Evolutionary conservation across 495 filamentous ascomycete genomes (phyloP).

Genomic region (Coniosporium apollinis): DNA sequence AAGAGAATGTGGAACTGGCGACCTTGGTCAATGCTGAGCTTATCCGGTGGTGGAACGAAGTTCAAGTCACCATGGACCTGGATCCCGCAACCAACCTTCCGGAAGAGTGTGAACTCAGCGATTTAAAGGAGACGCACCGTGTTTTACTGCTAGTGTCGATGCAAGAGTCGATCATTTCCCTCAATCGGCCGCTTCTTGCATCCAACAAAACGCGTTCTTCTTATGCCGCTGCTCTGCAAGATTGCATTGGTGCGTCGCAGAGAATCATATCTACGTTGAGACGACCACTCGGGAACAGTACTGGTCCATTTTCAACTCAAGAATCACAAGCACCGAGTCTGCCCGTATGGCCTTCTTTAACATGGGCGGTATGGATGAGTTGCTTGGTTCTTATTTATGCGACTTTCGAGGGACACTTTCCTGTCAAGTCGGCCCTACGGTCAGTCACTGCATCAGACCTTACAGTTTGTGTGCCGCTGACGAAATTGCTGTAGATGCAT

Average conservation of each 20-base stretch:
- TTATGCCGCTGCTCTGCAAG: slow-evolving; percentile 28
- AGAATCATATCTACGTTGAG: slow-evolving; percentile 22
- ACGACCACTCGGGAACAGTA: too few relatives aligned
- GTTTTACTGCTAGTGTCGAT: slow-evolving; percentile 23
- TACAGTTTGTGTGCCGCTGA: too few relatives aligned
- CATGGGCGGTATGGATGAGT: too few relatives aligned
- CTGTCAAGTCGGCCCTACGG: too few relatives aligned
- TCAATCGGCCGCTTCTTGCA: slow-evolving; percentile 29
- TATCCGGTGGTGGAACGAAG: slow-evolving; percentile 31
- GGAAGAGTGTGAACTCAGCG: not conserved
- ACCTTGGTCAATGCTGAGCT: slow-evolving; percentile 25
- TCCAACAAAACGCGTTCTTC: slow-evolving; percentile 21
- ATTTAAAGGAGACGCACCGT: slow-evolving; percentile 12
- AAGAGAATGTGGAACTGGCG: slow-evolving; percentile 21
- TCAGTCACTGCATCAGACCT: too few relatives aligned
- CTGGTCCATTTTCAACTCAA: too few relatives aligned
- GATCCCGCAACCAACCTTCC: slow-evolving; percentile 5
- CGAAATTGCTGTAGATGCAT: too few relatives aligned
- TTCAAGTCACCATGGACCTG: slow-evolving; percentile 28
- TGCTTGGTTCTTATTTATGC: too few relatives aligned
- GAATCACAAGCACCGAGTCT: too few relatives aligned
- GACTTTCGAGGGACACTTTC: too few relatives aligned
- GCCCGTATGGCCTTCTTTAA: too few relatives aligned
- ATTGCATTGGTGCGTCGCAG: slow-evolving; percentile 29
- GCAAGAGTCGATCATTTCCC: slow-evolving; percentile 30